A percentile compares a stretch with the other conserved stretches of the same genome.
phyloP scores from a whole-genome alignment of 129 eudicot species.

The Apium graveolens region DNA sequence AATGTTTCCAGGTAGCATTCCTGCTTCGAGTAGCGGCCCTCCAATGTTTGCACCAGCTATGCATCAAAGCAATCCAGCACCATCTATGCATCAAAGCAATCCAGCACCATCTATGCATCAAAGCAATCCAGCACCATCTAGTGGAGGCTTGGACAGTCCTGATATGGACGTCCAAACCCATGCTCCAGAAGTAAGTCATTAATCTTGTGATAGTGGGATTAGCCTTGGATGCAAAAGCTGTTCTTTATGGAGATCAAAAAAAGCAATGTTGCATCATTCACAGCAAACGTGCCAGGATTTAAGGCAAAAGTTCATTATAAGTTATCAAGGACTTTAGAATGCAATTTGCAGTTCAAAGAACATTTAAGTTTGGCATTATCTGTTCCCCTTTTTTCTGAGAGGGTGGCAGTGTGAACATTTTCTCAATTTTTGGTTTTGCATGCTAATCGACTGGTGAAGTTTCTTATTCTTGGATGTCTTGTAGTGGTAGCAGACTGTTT shows the following conservation, averaged over 20 bases:
- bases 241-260: not conserved
- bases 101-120: slow-evolving; percentile 47
- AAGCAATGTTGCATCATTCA: not conserved
- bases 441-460: not conserved
- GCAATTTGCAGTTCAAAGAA: not conserved
- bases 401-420: not conserved
- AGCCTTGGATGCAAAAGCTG: not conserved
- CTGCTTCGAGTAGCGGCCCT: slow-evolving; percentile 43
- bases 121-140: slow-evolving; percentile 22
- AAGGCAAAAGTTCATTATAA: not conserved
- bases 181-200: slow-evolving; percentile 34
- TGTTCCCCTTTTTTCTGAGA: not conserved
- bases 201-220: slow-evolving; percentile 5
- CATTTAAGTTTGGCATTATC: not conserved
- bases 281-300: not conserved
- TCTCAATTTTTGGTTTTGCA: not conserved
- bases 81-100: too few species aligned
- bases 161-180: slow-evolving; percentile 24
- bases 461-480: too few species aligned
- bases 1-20: slow-evolving; percentile 41
- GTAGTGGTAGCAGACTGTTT: too few species aligned
- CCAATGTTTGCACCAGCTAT: slow-evolving; percentile 42
- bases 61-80: too few species aligned
- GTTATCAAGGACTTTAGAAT: not conserved
- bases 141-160: slow-evolving; percentile 39